Percentiles rank a stretch among this genome's conserved stretches.
These are phyloP conservation scores for Pelagomonas calceolata DNA, from an alignment of 108 stramenopile species.

Conservation along the genomic window DNA sequence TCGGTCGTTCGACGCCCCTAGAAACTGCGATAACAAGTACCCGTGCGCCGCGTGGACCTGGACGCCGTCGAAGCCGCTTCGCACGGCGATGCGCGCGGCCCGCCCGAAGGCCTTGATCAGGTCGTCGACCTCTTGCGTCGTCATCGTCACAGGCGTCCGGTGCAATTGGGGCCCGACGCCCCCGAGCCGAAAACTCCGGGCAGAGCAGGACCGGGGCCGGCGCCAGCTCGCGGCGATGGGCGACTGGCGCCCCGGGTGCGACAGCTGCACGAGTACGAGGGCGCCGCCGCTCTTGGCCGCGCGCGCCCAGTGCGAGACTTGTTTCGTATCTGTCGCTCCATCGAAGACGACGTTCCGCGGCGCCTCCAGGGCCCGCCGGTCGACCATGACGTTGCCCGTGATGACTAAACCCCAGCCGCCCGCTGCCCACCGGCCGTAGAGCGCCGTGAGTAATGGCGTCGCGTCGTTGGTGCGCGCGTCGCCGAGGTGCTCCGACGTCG, in stretches of 20 bases:
- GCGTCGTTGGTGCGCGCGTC: not conserved
- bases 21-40: constrained; percentile 49
- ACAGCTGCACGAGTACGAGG: not conserved
- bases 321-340: not conserved
- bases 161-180: not conserved
- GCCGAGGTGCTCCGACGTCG: not conserved
- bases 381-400: not conserved
- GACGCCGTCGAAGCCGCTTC: constrained; percentile 51
- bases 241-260: constrained; percentile 1
- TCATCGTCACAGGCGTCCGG: constrained; percentile 28
- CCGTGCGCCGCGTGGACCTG: constrained; percentile 53
- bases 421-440: not conserved
- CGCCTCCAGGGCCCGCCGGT: not conserved
- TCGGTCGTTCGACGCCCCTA: constrained; percentile 38
- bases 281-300: not conserved
- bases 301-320: not conserved
- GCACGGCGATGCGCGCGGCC: constrained; percentile 27
- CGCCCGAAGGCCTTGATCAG: constrained; percentile 32
- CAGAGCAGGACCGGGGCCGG: not conserved
- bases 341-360: not conserved
- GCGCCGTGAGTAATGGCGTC: not conserved
- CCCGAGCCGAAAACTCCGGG: not conserved
- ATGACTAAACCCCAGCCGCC: not conserved
- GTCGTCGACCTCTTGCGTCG: constrained; percentile 36
- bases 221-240: not conserved